phyloP scores from a whole-genome alignment of 106 monocot species.

The Iris macrosiphon region DNA sequence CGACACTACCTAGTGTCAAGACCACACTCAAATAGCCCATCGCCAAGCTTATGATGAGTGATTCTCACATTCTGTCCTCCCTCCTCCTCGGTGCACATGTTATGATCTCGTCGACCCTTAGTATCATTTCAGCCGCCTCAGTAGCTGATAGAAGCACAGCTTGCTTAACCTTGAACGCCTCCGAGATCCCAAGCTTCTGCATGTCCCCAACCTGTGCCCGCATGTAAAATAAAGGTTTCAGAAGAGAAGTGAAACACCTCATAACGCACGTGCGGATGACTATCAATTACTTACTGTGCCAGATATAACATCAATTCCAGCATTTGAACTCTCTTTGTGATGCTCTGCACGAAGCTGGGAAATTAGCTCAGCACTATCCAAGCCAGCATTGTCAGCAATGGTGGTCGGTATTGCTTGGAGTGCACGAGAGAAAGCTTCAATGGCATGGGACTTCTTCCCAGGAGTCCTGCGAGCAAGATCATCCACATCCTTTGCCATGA shows the following conservation, averaged over 20 bases:
- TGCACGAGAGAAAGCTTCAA: constrained; percentile 87
- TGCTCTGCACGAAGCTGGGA: constrained; percentile 95
- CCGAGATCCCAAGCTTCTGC: constrained; percentile 82
- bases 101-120: constrained; percentile 88
- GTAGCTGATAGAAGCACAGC: constrained; percentile 86
- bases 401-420: constrained; percentile 83
- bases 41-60: too few relatives aligned
- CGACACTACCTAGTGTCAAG: too few relatives aligned
- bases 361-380: constrained; percentile 91
- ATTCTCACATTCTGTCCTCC: constrained; percentile 71
- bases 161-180: constrained; percentile 92
- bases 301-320: constrained; percentile 84
- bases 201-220: constrained; percentile 88
- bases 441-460: constrained; percentile 93
- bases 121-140: constrained; percentile 94
- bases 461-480: constrained; percentile 83
- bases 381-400: constrained; percentile 92
- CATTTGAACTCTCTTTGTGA: constrained; percentile 55
- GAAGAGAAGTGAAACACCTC: background rate
- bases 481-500: constrained; percentile 88
- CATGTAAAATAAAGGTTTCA: background rate
- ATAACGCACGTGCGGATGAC: background rate
- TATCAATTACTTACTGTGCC: constrained; percentile 47
- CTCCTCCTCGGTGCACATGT: constrained; percentile 85
- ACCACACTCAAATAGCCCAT: too few relatives aligned